phyloP scores from a whole-genome alignment of 164 flowering plant species.

The Vitis rotundifolia region DNA sequence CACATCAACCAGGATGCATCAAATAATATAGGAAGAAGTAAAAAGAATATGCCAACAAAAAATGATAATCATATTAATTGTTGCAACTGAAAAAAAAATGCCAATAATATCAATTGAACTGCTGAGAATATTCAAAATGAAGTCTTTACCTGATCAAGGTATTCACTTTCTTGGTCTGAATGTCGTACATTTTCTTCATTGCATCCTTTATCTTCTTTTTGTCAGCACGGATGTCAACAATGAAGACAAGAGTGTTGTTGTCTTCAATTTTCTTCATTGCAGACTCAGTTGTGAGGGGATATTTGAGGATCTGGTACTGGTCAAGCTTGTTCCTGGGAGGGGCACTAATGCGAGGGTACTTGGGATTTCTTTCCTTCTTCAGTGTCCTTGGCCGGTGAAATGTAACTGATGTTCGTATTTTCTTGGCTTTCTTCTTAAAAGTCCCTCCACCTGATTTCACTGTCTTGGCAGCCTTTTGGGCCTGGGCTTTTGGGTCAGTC shows the following conservation, averaged over 20 bases:
- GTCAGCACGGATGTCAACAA: conserved; percentile 22
- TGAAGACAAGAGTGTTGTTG: conserved; percentile 43
- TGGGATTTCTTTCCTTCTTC: conserved; percentile 8
- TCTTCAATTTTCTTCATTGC: conserved; percentile 47
- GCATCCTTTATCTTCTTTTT: conserved; percentile 27
- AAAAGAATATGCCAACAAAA: too few species aligned
- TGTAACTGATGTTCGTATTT: conserved; percentile 8
- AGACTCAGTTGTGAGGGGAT: conserved; percentile 30
- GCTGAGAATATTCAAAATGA: too few species aligned
- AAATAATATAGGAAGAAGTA: too few species aligned
- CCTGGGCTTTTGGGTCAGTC: conserved; percentile 22
- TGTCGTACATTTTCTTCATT: conserved; percentile 39
- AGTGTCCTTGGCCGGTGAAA: conserved; percentile 14
- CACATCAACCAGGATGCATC: too few species aligned
- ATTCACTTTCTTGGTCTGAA: conserved; percentile 41
- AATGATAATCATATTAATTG: too few species aligned
- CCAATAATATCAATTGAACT: too few species aligned
- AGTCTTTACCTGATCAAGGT: conserved; percentile 35
- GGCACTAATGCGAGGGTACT: conserved; percentile 27
- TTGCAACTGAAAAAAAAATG: too few species aligned
- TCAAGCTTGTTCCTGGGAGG: conserved; percentile 23
- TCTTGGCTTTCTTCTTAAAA: conserved; percentile 19
- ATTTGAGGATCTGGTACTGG: too few species aligned
- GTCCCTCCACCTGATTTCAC: conserved; percentile 25
- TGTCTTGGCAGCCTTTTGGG: conserved; percentile 30